Conservation (phyloP, 768 basidiomycete species). For the Brasilioporus rufonigricans region DNA sequence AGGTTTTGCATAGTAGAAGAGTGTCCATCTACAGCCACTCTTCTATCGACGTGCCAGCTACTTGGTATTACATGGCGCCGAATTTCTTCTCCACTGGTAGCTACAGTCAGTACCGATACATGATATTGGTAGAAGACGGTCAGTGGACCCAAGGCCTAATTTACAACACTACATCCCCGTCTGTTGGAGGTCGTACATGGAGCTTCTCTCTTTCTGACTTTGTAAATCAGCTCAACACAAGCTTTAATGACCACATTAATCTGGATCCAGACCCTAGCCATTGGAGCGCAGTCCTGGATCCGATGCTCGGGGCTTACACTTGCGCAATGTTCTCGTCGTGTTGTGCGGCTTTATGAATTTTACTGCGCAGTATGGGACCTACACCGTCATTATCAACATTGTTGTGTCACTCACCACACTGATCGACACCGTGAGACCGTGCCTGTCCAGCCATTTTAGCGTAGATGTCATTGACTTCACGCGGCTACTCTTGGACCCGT, state of each 20-base stretch:
- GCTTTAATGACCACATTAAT: fast-evolving
- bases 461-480: slow-evolving; percentile 10
- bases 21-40: slow-evolving; percentile 13
- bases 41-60: slow-evolving; percentile 8
- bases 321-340: too few relatives aligned
- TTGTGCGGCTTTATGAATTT: too few relatives aligned
- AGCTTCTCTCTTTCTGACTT: slow-evolving; percentile 9
- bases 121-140: too few relatives aligned
- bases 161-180: slow-evolving; percentile 3
- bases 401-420: slow-evolving; percentile 9
- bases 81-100: too few relatives aligned
- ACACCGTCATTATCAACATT: slow-evolving; percentile 11
- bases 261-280: background rate
- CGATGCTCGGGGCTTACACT: slow-evolving; percentile 12
- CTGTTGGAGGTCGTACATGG: background rate
- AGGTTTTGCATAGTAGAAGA: slow-evolving; percentile 11
- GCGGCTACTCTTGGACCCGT: slow-evolving; percentile 9
- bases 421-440: slow-evolving; percentile 3
- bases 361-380: background rate
- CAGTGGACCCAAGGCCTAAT: slow-evolving; percentile 19
- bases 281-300: slow-evolving; percentile 6
- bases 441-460: slow-evolving; percentile 1
- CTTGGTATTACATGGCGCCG: slow-evolving; percentile 3
- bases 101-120: too few relatives aligned
- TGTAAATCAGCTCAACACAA: background rate